Percentiles rank a stretch among this genome's conserved stretches.
These are phyloP conservation scores for Rosa rugosa DNA, from an alignment of 306 rosid species.

Conservation along the genomic window DNA sequence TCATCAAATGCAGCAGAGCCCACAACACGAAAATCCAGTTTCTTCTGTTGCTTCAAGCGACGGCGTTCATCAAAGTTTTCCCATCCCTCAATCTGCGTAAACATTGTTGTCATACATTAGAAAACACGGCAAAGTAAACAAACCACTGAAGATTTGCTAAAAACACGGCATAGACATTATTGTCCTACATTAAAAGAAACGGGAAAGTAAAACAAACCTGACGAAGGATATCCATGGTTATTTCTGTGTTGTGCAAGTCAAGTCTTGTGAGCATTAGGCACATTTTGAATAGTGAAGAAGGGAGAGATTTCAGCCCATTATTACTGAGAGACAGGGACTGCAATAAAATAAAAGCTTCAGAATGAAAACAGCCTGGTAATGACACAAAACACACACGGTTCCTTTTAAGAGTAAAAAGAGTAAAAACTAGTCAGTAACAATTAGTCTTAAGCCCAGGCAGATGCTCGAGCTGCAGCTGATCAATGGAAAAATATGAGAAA, in stretches of 20 bases:
- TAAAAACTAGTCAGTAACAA: neutral
- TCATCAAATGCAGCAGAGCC: slow-evolving; percentile 77
- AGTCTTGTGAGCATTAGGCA: slow-evolving; percentile 72
- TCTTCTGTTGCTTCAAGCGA: slow-evolving; percentile 79
- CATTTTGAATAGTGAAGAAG: slow-evolving; percentile 65
- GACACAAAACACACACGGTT: neutral
- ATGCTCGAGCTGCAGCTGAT: neutral
- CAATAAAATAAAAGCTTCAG: slow-evolving; percentile 16
- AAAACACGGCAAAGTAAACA: slow-evolving; percentile 13
- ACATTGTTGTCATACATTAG: slow-evolving; percentile 12
- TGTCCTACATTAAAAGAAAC: slow-evolving; percentile 16
- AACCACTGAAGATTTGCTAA: neutral
- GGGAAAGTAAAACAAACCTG: slow-evolving; percentile 44
- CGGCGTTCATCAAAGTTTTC: slow-evolving; percentile 71
- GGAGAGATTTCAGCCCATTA: slow-evolving; percentile 76
- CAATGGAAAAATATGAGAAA: neutral
- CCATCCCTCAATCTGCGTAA: slow-evolving; percentile 85
- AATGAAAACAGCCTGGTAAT: neutral
- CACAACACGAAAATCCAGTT: slow-evolving; percentile 75
- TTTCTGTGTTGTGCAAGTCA: slow-evolving; percentile 88
- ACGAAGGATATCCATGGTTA: slow-evolving; percentile 82
- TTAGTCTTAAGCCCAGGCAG: slow-evolving; percentile 1
- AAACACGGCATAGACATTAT: slow-evolving; percentile 34
- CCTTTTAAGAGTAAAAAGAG: neutral
- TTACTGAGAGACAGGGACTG: slow-evolving; percentile 76